These are phyloP conservation scores for Suillus discolor DNA, from an alignment of 768 basidiomycete species.

Conservation along the genomic window DNA sequence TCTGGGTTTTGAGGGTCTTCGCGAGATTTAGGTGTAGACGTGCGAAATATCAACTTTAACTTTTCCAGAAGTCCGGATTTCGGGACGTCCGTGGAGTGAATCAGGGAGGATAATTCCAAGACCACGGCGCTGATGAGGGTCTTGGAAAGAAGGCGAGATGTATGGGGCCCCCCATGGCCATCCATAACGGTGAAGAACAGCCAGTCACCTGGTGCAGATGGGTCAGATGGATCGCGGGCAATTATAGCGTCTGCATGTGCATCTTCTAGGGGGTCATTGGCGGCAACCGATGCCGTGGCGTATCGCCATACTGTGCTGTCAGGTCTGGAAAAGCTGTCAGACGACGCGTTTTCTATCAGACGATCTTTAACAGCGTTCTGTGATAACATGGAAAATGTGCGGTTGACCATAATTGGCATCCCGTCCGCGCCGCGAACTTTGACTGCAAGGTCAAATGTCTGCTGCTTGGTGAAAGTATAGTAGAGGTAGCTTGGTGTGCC, in stretches of 20 bases:
- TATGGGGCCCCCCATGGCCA: constrained; percentile 84
- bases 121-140: constrained; percentile 84
- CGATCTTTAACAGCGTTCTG: constrained; percentile 56
- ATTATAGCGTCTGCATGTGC: constrained; percentile 74
- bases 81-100: constrained; percentile 34
- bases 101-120: constrained; percentile 66
- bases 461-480: constrained; percentile 47
- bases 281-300: constrained; percentile 76
- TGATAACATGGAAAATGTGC: constrained; percentile 57
- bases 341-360: constrained; percentile 55
- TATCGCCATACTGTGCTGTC: constrained; percentile 70
- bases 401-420: constrained; percentile 53
- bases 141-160: constrained; percentile 81
- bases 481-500: constrained; percentile 63
- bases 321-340: constrained; percentile 48
- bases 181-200: constrained; percentile 91
- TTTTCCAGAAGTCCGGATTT: constrained; percentile 35
- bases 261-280: constrained; percentile 94
- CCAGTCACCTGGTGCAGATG: constrained; percentile 65
- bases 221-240: constrained; percentile 59
- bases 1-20: constrained; percentile 43
- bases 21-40: constrained; percentile 38
- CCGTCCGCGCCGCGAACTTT: constrained; percentile 59
- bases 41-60: constrained; percentile 28
- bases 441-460: constrained; percentile 63